phyloP scores from a whole-genome alignment of 1,139 yeast species.

The Zygotorulaspora mrakii region DNA sequence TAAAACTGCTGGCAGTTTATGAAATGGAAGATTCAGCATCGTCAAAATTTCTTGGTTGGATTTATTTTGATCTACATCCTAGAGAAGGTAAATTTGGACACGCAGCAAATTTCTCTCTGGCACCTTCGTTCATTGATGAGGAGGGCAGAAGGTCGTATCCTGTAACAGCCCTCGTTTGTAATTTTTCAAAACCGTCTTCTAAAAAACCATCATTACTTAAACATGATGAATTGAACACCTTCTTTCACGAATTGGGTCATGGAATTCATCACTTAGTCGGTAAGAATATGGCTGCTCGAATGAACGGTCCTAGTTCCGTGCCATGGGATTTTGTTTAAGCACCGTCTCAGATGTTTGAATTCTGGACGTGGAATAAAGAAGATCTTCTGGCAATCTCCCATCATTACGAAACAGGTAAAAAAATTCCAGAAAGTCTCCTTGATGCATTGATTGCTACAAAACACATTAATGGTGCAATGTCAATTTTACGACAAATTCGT shows the following conservation, averaged over 20 bases:
- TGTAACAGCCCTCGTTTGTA: constrained; percentile 76
- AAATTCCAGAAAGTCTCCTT: constrained; percentile 56
- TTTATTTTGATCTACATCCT: constrained; percentile 79
- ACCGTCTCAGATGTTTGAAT: constrained; percentile 85
- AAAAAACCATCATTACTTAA: constrained; percentile 71
- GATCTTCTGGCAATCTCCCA: constrained; percentile 58
- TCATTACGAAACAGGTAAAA: constrained; percentile 61
- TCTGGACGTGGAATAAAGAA: constrained; percentile 77
- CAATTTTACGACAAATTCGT: constrained; percentile 69
- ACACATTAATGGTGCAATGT: constrained; percentile 71
- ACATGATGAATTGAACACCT: constrained; percentile 75
- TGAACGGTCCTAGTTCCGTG: constrained; percentile 68
- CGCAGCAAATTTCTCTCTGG: constrained; percentile 75
- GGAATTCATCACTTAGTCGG: constrained; percentile 80
- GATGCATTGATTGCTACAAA: constrained; percentile 61
- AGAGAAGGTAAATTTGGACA: constrained; percentile 83
- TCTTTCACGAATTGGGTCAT: constrained; percentile 88
- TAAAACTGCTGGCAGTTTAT: constrained; percentile 71
- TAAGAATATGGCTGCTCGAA: constrained; percentile 57
- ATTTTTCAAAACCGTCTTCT: constrained; percentile 71
- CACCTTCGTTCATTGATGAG: constrained; percentile 54
- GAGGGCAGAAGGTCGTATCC: constrained; percentile 58
- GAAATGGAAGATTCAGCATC: constrained; percentile 46
- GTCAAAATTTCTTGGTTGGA: constrained; percentile 71
- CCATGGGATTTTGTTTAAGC: constrained; percentile 87